Evolutionary conservation across 2,329 filamentous ascomycete species (phyloP).

Genomic region (Hypoxylon sp.): DNA sequence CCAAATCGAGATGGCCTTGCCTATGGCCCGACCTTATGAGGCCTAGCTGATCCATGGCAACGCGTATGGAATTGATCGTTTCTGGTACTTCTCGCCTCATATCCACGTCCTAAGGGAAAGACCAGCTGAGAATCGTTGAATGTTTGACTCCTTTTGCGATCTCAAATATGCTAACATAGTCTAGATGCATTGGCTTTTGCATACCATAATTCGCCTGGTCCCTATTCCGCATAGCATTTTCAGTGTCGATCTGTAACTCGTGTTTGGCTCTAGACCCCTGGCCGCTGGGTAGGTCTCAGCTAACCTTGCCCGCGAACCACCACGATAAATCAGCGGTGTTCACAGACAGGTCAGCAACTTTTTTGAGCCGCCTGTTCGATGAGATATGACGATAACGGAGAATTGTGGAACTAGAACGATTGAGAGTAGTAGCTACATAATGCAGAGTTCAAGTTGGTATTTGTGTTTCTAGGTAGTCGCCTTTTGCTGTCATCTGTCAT

Average conservation of each 20-base stretch:
- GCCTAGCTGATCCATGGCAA: constrained; percentile 9
- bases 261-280: constrained; percentile 31
- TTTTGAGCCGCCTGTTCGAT: constrained; percentile 21
- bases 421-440: constrained; percentile 6
- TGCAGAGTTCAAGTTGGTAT: constrained; percentile 1
- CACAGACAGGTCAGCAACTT: constrained; percentile 6
- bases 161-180: constrained; percentile 7
- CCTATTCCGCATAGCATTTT: constrained; percentile 28
- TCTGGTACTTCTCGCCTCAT: not conserved
- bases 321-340: not conserved
- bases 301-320: not conserved
- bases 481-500: constrained; percentile 14
- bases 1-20: constrained; percentile 32
- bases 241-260: constrained; percentile 33
- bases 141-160: not conserved
- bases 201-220: constrained; percentile 25
- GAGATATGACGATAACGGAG: not conserved
- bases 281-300: constrained; percentile 24
- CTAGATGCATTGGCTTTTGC: constrained; percentile 23
- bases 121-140: not conserved
- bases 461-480: not conserved
- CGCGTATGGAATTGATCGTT: not conserved
- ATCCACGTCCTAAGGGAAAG: not conserved
- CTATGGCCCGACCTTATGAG: constrained; percentile 35
- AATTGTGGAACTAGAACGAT: constrained; percentile 5